These are phyloP conservation scores for Globisporangium emineosum DNA, from an alignment of 352 stramenopile species.

Conservation along the genomic window DNA sequence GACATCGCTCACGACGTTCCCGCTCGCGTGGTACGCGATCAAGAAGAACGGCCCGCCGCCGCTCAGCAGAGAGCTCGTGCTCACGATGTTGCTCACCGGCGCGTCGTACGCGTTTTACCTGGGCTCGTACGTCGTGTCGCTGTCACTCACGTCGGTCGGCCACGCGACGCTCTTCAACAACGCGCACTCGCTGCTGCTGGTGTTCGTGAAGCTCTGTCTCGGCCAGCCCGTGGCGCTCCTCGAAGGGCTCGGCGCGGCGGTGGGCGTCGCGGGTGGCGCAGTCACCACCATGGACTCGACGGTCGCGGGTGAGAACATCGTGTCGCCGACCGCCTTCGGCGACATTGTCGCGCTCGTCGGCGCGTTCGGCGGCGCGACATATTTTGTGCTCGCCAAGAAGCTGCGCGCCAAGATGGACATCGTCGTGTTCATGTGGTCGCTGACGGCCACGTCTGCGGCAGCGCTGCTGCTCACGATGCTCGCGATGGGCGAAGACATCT, in stretches of 20 bases:
- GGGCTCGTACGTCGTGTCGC: slow-evolving; percentile 63
- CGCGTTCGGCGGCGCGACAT: slow-evolving; percentile 64
- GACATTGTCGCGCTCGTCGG: slow-evolving; percentile 71
- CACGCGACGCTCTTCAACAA: slow-evolving; percentile 86
- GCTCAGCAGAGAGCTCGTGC: slow-evolving; percentile 32
- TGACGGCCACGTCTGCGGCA: slow-evolving; percentile 51
- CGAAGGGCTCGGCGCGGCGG: slow-evolving; percentile 60
- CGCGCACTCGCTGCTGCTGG: slow-evolving; percentile 73
- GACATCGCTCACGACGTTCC: slow-evolving; percentile 56
- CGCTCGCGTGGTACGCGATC: slow-evolving; percentile 41
- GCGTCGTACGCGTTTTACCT: slow-evolving; percentile 71
- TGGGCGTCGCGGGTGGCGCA: slow-evolving; percentile 68
- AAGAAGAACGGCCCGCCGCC: slow-evolving; percentile 28
- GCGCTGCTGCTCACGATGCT: slow-evolving; percentile 67
- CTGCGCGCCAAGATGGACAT: slow-evolving; percentile 68
- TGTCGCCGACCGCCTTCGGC: slow-evolving; percentile 45
- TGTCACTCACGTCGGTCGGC: slow-evolving; percentile 71
- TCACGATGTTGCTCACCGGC: slow-evolving; percentile 44
- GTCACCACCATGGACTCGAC: slow-evolving; percentile 68
- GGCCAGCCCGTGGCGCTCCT: slow-evolving; percentile 56
- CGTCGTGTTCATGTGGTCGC: slow-evolving; percentile 60
- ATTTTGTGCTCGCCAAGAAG: slow-evolving; percentile 79
- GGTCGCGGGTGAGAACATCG: slow-evolving; percentile 30
- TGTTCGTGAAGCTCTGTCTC: slow-evolving; percentile 64
- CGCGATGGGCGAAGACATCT: slow-evolving; percentile 47